Conservation (phyloP, 2,329 filamentous ascomycete genomes). For the Colletotrichum melonis region DNA sequence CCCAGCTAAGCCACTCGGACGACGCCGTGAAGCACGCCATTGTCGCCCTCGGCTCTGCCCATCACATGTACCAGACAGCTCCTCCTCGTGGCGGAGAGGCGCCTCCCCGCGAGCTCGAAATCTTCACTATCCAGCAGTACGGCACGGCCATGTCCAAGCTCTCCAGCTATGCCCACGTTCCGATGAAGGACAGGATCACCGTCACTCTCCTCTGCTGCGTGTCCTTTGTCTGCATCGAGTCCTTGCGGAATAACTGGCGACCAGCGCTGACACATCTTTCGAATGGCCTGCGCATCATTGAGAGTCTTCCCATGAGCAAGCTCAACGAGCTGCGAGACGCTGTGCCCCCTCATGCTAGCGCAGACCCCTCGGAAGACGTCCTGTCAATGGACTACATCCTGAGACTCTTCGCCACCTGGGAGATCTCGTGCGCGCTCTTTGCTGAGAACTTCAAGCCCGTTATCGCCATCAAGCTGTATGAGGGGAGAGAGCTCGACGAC, state of each 20-base stretch:
- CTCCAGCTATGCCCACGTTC: constrained; percentile 17
- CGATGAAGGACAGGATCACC: constrained; percentile 40
- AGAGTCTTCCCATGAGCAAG: constrained; percentile 40
- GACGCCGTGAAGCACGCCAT: constrained; percentile 47
- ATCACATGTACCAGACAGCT: constrained; percentile 40
- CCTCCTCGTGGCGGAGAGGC: constrained; percentile 28
- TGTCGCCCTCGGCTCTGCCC: constrained; percentile 48
- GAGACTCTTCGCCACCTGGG: constrained; percentile 39
- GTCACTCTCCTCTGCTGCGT: constrained; percentile 47
- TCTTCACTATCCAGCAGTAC: constrained; percentile 53
- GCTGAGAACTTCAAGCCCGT: constrained; percentile 37
- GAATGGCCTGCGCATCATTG: constrained; percentile 46
- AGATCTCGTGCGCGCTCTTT: constrained; percentile 38
- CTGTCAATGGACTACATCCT: constrained; percentile 39
- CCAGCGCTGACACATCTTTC: constrained; percentile 43
- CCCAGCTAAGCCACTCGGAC: constrained; percentile 43
- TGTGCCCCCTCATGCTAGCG: neutral
- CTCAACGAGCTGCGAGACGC: constrained; percentile 16
- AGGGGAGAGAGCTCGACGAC: constrained; percentile 34
- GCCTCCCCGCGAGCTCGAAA: constrained; percentile 43
- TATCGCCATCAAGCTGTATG: constrained; percentile 36
- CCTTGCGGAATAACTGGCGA: constrained; percentile 41
- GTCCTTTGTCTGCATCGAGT: constrained; percentile 46
- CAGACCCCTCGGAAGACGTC: neutral
- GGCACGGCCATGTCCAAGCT: constrained; percentile 48